phyloP scores from a whole-genome alignment of 2,329 filamentous ascomycete genomes.

The Neurospora sp. region DNA sequence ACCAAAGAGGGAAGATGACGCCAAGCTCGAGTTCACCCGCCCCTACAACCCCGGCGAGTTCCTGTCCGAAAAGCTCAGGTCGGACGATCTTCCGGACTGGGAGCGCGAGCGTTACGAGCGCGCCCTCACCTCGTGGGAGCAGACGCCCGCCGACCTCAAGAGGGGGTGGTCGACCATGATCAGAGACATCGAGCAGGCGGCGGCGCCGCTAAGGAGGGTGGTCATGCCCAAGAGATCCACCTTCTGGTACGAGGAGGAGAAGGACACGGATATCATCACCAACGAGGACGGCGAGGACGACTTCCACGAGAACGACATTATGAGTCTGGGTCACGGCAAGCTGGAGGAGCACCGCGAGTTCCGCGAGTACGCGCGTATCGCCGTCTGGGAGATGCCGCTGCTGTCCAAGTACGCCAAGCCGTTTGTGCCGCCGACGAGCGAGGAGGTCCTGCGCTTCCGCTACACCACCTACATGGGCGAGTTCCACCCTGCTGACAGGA shows the following conservation, averaged over 20 bases:
- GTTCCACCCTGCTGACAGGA: slow-evolving; percentile 78
- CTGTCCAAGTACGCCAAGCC: slow-evolving; percentile 74
- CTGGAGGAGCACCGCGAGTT: slow-evolving; percentile 81
- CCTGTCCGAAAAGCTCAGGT: slow-evolving; percentile 6
- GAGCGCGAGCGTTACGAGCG: slow-evolving; percentile 9
- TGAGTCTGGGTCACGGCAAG: slow-evolving; percentile 72
- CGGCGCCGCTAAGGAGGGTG: slow-evolving; percentile 16
- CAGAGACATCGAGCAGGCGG: slow-evolving; percentile 11
- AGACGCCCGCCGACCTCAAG: slow-evolving; percentile 7
- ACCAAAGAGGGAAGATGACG: slow-evolving; percentile 2
- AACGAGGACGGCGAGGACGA: slow-evolving; percentile 48
- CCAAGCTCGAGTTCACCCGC: slow-evolving; percentile 6
- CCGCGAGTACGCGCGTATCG: slow-evolving; percentile 75
- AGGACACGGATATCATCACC: slow-evolving; percentile 34
- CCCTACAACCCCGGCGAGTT: slow-evolving; percentile 12
- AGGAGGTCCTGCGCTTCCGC: slow-evolving; percentile 77
- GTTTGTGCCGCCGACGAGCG: slow-evolving; percentile 58
- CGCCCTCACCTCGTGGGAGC: slow-evolving; percentile 13
- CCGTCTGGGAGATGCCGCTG: slow-evolving; percentile 93
- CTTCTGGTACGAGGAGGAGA: slow-evolving; percentile 42
- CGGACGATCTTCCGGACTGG: slow-evolving; percentile 16
- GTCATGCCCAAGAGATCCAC: slow-evolving; percentile 22
- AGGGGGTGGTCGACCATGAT: slow-evolving; percentile 10
- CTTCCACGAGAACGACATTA: slow-evolving; percentile 76
- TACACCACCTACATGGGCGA: slow-evolving; percentile 97